Base-by-base conservation (phyloP, 305 asterid genomes). In the Fraxinus nigra region DNA sequence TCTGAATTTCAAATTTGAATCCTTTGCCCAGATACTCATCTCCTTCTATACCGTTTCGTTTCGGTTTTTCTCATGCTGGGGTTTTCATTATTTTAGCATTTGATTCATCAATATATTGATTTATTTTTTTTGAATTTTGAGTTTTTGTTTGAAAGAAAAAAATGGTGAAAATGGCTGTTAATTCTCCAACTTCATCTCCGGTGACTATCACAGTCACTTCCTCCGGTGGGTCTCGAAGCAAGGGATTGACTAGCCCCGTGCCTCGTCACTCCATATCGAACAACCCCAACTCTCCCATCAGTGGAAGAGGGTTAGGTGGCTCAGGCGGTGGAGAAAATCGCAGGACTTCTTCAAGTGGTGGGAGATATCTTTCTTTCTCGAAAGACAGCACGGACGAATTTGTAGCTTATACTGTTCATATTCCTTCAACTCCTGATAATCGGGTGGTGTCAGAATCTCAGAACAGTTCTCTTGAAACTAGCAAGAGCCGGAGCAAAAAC, bases 381-480 rank as follows among this genome's bases (percentile, higher is more conserved):
- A 93, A 92, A 83, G 97, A 93, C 80, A 88, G 94, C 81, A 59
- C 86, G 0, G 98, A 95, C 1, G 98, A 95, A 69, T 93, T 86
- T 73, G 97, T 92, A 0, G 96, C 94, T 5, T 95, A 95, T 88
- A 94, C 97, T 0, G 99, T 95, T 34, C 99, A 95, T 3, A 92
- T 94, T 33, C 98, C 99, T 16, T 91, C 90, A 0, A 95, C 97
- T 4, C 98, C 99, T 0, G 97, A 95, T 30, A 87, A 92, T 20
- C 85, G 95, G 14, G 77, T 40, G 1, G 4, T 90, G 3, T 70
- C 89, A 7, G 92, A 90, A 59, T 89, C 98, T 0, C 87, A 82
- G 61, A 85, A 72, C 34, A 92, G 89, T n/a, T 87, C 87, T 56
- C 78, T 81, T 0, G 85, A 86, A 1, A 84, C 86, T 30, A 82